Evolutionary conservation across 306 rosid species (phyloP), one percentile per base, ranked within the genome.

Genomic region (Arachis hypogaea): DNA sequence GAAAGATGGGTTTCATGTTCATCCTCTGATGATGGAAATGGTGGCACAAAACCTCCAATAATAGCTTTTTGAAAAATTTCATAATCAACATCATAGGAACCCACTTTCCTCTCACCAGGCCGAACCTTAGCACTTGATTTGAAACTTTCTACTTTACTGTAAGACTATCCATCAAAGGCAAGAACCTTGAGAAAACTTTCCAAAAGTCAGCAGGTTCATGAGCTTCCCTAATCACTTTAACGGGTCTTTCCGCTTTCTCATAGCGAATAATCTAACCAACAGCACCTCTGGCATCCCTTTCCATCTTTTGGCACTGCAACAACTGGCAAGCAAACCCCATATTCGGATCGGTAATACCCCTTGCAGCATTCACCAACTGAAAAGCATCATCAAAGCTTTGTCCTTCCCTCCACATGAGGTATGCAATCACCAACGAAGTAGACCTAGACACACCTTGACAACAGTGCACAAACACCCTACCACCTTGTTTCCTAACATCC

Each of bases 381-480:
- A 22, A 22, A 22, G 22, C 22, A 22, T 22, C 22, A 22, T 22
- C 22, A 22, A 22, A 22, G 22, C 22, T 22, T 1, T 22, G 1
- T 22, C 22, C 22, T 22, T 22, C 22, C 22, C 22, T 22, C 22
- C 22, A 22, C 22, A 22, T 22, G 22, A 22, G 22, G 68, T 95
- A 95, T 2, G 99, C 99, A 83, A 95, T 95, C 72, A 95, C 99
- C 79, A 95, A 76, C 16, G 99, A 95, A 3, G 99, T 95, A 3
- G 99, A 95, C 84, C 99, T 88, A 28, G 98, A 95, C 51, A 92
- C 99, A 67, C 99, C 99, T 81, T 92, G 99, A 79, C 99, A 95
- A 80, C 99, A 95, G 72, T 95, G 99, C 75, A 95, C 99, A 74
- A 92, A 95, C 40, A 95, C 98, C 85, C 96, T 88, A 71, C 99